Evolutionary conservation across 2,329 filamentous ascomycete species (phyloP).

Genomic region (Penicillium sp.): DNA sequence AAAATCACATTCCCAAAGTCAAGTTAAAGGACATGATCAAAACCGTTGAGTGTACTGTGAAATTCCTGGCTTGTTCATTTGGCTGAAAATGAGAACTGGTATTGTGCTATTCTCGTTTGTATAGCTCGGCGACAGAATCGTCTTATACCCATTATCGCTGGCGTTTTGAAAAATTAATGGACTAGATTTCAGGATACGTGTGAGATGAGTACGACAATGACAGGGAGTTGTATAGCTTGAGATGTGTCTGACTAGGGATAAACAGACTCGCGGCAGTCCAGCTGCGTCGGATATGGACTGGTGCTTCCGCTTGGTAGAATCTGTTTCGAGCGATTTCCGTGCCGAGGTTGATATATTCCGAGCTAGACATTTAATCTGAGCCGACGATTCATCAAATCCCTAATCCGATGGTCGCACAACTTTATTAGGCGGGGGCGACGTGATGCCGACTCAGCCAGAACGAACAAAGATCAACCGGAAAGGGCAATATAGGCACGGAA

Average conservation of each 20-base stretch:
- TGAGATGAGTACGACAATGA: neutral
- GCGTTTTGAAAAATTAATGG: constrained; percentile 18
- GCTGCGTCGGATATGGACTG: neutral
- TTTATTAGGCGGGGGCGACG: too few relatives aligned
- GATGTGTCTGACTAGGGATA: neutral
- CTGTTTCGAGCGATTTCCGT: neutral
- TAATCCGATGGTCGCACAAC: too few relatives aligned
- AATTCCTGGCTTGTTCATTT: too few relatives aligned
- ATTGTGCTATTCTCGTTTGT: constrained; percentile 29
- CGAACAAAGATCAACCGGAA: too few relatives aligned
- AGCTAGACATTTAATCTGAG: too few relatives aligned
- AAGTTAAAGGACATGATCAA: too few relatives aligned
- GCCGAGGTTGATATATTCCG: neutral
- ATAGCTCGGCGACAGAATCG: constrained; percentile 27
- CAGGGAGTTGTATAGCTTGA: too few relatives aligned
- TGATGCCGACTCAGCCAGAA: too few relatives aligned
- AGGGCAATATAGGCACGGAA: too few relatives aligned
- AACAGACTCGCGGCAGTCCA: neutral
- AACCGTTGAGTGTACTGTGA: too few relatives aligned
- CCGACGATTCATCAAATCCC: too few relatives aligned
- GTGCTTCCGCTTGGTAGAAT: neutral
- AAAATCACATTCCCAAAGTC: too few relatives aligned
- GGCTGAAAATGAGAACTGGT: neutral
- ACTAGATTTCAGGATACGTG: constrained; percentile 5
- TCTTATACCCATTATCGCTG: constrained; percentile 27